Base-by-base conservation (phyloP, 805 yeast genomes). In the Kodamaea laetipori region DNA sequence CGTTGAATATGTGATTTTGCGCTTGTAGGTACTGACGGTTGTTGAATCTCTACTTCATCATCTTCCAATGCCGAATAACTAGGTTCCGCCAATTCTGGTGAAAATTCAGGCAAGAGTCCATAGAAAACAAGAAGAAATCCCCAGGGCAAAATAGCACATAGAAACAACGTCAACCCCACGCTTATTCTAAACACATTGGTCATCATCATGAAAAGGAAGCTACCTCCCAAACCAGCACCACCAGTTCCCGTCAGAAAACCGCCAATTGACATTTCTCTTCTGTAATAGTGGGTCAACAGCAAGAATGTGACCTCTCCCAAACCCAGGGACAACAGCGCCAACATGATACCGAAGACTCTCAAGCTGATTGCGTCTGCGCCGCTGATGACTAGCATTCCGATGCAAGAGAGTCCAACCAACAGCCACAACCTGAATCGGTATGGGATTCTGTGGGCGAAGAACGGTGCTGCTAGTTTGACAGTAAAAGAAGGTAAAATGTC, bases 231-330 rank as follows among this genome's bases (percentile, higher is more conserved):
- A 0, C 99, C 99, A 1, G 99, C 98, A 13, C 89, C 95, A 3
- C 99, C 98, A 0, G 98, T 92, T 1, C 99, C 99, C 6, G 90
- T 78, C 15, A 96, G 86, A 80, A 95, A 92, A 0, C 95, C 97
- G 39, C 83, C 80, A 36, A 92, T 68, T 6, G 44, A 25, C 3
- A 95, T 71, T n/a, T 59, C 52, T 12, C 72, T 71, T 13, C 71
- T 74, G 60, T 81, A 89, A 54, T 71, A 84, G 58, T 90, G 96
- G 1, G 97, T 88, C 61, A 92, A 66, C 60, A 87, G 96, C 33
- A 92, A 65, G 52, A 92, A 92, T 0, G 97, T 87, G 4, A 86
- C 69, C 59, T 92, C 99, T 0, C 99, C 99, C 17, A 90, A 65
- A 0, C 98, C 98, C 0, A 96, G 84, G 12, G 95, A 82, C 2